Evolutionary conservation across 2,329 filamentous ascomycete species (phyloP), one percentile per base, ranked within the genome.

Genomic region (Penicillium sp.): DNA sequence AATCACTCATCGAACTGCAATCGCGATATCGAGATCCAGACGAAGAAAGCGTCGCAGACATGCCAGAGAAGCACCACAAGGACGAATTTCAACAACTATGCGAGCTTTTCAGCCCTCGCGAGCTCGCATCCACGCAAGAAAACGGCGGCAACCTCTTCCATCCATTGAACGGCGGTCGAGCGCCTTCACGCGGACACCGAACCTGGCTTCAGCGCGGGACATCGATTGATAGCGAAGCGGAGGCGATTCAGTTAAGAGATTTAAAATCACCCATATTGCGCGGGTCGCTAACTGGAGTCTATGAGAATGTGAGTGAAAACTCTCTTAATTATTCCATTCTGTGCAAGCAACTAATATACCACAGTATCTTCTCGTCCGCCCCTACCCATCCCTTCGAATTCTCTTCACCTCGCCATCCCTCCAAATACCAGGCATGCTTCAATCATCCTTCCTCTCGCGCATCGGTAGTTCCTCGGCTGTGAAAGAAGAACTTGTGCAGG

Each of bases 371-470:
- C 60, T 67, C 2, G 59, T 68, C 33, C 56, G 81, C 3, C 82
- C 82, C 0, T 77, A 77, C 46, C 81, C 82, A 1, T 80, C 71
- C 23, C 67, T 85, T 0, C 73, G 76, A 1, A 78, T 85, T 35
- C 71, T 84, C 1, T 85, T 85, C 55, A 81, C 81, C 2, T 82
- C 79, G 1, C 80, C 81, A 0, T 75, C 77, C 1, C 71, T 85
- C 17, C 75, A 80, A 2, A 74, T 84, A 0, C 80, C 81, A 0
- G 81, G 80, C 0, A 81, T 84, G 33, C 65, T 85, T 0, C 79
- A 82, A 52, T 76, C 74, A 3, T 72, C 70, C 1, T 74, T 68
- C 48, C 47, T 68, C 25, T 59, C 61, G 12, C 62, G 61, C 7
- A 67, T 68, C 16, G 65, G 66, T 12, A 74, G 74, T 37, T 71